Base-by-base conservation (phyloP, 768 basidiomycete genomes). In the Boletales sp. region DNA sequence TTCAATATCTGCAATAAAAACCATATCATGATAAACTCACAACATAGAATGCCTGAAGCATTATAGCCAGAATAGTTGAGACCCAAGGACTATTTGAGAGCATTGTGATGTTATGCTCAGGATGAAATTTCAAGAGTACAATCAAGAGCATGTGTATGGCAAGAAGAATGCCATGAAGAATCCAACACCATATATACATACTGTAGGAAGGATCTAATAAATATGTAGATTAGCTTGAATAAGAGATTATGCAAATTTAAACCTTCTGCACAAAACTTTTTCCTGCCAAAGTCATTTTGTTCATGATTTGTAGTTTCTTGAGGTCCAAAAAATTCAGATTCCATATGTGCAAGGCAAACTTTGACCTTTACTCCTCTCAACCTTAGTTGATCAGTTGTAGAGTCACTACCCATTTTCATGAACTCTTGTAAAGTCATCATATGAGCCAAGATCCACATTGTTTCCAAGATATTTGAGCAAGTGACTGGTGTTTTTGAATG, bases 41-140 rank as follows among this genome's bases (percentile, higher is more conserved):
- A 17, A 36, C 24, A 24, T 45, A 45, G n/a, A 45, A 45, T 45
- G 45, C 45, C 13, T 45, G 45, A 37, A 45, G 35, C 4, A 36
- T 29, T 3, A 45, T 7, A 29, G 36, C 11, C 6, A 45, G 24
- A 38, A 15, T 17, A 18, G 35, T 45, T 38, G 36, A 35, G 1
- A 45, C 7, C 35, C 17, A 17, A n/a, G 36, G 15, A n/a, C 30
- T 45, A 13, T 45, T 36, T 45, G 35, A 37, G 36, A 36, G 2
- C 36, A 38, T 35, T 30, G 13, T 30, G 24, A 45, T 7, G 14
- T 38, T 24, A 36, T 45, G 36, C 24, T 45, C 45, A 17, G 45
- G 45, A 30, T 45, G 45, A 17, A 27, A 38, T n/a, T 17, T 30
- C 36, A 30, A 18, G 6, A 45, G n/a, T 13, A 29, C 12, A 17